Base-by-base conservation (phyloP, 345 rosid genomes). In the Eutrema japonicum region DNA sequence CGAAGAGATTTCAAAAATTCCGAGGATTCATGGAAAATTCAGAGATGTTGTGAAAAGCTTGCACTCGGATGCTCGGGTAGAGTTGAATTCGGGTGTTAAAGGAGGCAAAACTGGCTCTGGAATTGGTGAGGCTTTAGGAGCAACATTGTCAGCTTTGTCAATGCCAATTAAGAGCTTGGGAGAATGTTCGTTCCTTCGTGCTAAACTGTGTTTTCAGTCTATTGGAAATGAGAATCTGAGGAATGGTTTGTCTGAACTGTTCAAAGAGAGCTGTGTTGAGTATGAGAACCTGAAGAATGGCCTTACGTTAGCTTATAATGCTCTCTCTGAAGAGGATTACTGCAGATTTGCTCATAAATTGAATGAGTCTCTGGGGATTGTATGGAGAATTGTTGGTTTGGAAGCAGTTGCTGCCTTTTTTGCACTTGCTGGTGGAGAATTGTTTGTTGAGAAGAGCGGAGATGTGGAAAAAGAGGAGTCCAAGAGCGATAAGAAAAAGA, bases 331-430 rank as follows among this genome's bases (percentile, higher is more conserved):
- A 38, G 74, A 80, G 66, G 83, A 93, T 68, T 77, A 79, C 65
- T 77, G 65, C 49, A 79, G 66, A 27, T 83, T 89, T 77, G 85
- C 79, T 61, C 89, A 86, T 2, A 77, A 80, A 56, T 84, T 87
- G 73, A 77, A 82, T 65, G 57, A 33, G 32, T 77, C 82, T 66
- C 53, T 86, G 57, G 84, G 77, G 6, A 47, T 64, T 77, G 91
- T 83, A 30, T 87, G 91, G 91, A 88, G 75, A 70, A 80, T 86
- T 66, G 89, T 93, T 73, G 83, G 83, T 4, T 93, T 96, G 91
- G 98, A 93, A 77, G 89, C 84, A 2, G 81, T 86, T 18, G 72
- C 85, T 8, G 92, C 97, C 0, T 83, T 82, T 79, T 62, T 84
- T 53, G 82, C 81, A 0, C 92, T 89, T 49, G 92, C 87, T 52